Evolutionary conservation across 2,329 filamentous ascomycete genomes (phyloP).

Genomic region (Phoma sp.): DNA sequence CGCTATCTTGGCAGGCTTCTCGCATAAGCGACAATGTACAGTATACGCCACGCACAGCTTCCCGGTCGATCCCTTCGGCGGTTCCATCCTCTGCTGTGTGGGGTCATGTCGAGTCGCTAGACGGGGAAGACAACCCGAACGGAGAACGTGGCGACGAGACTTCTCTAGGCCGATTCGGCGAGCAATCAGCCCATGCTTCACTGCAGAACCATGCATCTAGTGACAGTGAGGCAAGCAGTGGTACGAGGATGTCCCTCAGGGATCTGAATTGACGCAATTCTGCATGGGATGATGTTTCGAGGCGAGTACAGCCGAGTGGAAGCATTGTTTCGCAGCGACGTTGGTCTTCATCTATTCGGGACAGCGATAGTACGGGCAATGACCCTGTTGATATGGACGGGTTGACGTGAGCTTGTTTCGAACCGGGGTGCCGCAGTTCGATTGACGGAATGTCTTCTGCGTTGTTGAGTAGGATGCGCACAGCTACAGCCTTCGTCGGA

Average conservation of each 20-base stretch:
- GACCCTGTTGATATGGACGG: conserved; percentile 28
- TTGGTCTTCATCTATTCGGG: conserved; percentile 18
- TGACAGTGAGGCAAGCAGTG: conserved; percentile 21
- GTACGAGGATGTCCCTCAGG: conserved; percentile 26
- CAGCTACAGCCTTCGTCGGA: neutral
- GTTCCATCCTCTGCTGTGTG: conserved; percentile 2
- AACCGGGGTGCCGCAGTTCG: neutral
- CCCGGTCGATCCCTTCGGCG: conserved; percentile 24
- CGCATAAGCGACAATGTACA: conserved; percentile 33
- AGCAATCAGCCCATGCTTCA: conserved; percentile 28
- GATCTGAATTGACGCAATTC: conserved; percentile 19
- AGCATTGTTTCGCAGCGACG: conserved; percentile 6
- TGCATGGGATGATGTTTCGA: conserved; percentile 16
- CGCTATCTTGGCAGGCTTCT: conserved; percentile 18
- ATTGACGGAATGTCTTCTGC: neutral
- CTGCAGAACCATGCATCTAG: conserved; percentile 34
- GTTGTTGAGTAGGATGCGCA: neutral
- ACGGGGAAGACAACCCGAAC: conserved; percentile 15
- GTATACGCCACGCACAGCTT: conserved; percentile 25
- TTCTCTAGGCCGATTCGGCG: conserved; percentile 17
- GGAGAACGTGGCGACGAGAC: conserved; percentile 13
- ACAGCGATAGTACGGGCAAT: conserved; percentile 23
- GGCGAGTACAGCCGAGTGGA: conserved; percentile 18
- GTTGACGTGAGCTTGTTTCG: conserved; percentile 15
- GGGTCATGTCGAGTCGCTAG: conserved; percentile 10